phyloP scores from a whole-genome alignment of 2,329 filamentous ascomycete genomes.

The Thermochaetoides dissita region DNA sequence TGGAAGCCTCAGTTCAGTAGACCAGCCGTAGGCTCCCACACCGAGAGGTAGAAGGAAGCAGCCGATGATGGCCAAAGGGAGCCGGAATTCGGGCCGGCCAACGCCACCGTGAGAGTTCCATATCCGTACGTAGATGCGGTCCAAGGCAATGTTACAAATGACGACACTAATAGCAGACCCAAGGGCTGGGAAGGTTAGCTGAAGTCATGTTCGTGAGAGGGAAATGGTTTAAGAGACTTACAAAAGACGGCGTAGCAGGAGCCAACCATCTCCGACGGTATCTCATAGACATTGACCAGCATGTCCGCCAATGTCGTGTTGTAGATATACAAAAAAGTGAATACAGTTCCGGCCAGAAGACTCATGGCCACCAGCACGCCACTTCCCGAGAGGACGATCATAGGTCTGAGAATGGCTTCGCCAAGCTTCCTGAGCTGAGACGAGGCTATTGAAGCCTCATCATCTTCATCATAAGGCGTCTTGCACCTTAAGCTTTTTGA shows the following conservation, averaged over 20 bases:
- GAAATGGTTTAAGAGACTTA: constrained; percentile 15
- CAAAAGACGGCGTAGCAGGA: constrained; percentile 42
- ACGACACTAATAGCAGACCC: constrained; percentile 34
- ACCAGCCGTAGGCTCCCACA: constrained; percentile 37
- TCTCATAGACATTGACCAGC: constrained; percentile 31
- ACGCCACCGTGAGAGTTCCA: constrained; percentile 25
- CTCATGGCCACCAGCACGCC: constrained; percentile 37
- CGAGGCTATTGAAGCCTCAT: constrained; percentile 3
- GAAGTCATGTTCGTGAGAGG: neutral
- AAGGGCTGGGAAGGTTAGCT: constrained; percentile 22
- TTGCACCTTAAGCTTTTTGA: constrained; percentile 14
- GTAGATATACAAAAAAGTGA: constrained; percentile 39
- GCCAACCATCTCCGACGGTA: constrained; percentile 38
- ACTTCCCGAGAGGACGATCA: constrained; percentile 28
- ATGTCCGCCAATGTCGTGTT: constrained; percentile 39
- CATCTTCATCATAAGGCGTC: constrained; percentile 20
- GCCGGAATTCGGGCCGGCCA: constrained; percentile 38
- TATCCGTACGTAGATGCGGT: constrained; percentile 38
- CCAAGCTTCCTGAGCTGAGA: constrained; percentile 20
- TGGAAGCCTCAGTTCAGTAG: constrained; percentile 28
- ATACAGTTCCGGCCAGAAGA: constrained; percentile 33
- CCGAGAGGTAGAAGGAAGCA: constrained; percentile 31
- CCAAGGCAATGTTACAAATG: constrained; percentile 36
- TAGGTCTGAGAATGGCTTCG: constrained; percentile 31
- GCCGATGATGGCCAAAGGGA: constrained; percentile 37